Evolutionary conservation across 140 eudicot genomes (phyloP).

Genomic region (Anethum foeniculum): DNA sequence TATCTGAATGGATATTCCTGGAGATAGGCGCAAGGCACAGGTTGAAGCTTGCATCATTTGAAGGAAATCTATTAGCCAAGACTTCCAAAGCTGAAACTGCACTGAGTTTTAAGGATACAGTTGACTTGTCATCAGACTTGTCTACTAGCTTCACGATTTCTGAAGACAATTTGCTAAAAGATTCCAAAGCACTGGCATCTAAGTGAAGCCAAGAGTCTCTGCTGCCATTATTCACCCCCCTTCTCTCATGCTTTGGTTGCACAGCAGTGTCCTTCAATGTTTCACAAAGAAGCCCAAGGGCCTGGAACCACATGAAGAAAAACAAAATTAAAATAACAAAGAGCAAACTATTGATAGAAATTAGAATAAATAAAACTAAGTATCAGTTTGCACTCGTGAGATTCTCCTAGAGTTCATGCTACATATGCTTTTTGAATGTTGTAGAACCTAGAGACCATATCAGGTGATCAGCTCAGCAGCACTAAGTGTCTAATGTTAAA

Average conservation of each 20-base stretch:
- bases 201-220: conserved; percentile 65
- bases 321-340: not conserved
- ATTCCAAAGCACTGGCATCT: conserved; percentile 40
- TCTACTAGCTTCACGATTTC: conserved; percentile 53
- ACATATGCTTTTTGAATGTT: not conserved
- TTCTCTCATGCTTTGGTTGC: conserved; percentile 39
- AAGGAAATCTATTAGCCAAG: conserved; percentile 50
- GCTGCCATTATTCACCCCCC: conserved; percentile 25
- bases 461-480: not conserved
- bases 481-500: not conserved
- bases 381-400: not conserved
- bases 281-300: conserved; percentile 71
- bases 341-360: not conserved
- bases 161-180: conserved; percentile 38
- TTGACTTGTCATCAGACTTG: conserved; percentile 24
- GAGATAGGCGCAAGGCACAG: conserved; percentile 58
- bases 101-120: conserved; percentile 45
- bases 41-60: conserved; percentile 45
- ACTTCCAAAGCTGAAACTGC: conserved; percentile 78
- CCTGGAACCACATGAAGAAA: conserved; percentile 30
- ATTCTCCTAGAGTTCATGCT: not conserved
- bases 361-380: not conserved
- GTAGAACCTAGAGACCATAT: not conserved
- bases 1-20: conserved; percentile 48
- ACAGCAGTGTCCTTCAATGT: conserved; percentile 49